Evolutionary conservation across 768 basidiomycete species (phyloP), one percentile per base, ranked within the genome.

Genomic region (Rubroboletus pulcherrimus): DNA sequence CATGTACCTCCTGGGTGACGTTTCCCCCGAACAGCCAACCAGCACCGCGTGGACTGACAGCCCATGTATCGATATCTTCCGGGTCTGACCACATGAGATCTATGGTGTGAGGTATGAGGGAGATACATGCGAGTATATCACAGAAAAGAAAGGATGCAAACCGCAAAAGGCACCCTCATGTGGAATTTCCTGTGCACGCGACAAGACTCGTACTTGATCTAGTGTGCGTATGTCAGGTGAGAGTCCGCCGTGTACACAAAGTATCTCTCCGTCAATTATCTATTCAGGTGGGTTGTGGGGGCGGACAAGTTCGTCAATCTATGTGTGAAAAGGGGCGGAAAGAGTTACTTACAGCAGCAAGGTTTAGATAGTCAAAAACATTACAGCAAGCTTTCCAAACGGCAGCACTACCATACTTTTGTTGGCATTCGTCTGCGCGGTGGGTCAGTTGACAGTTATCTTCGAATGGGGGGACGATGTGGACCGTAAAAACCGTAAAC

Each of bases 1-100:
- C 7, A 64, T 73, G 38, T 47, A 90, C 92, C 79, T 96, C 93
- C 59, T 78, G 79, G 8, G 94, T 93, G 1, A 98, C 91, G 51
- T 78, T 85, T 14, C 80, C 85, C 7, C 95, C 95, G 61, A 98
- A 97, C 21, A 97, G 75, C 90, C 93, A 98, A 0, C 96, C 96
- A 6, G 96, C 96, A 19, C 96, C 96, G 38, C 96, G 81, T 5
- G 96, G 96, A 61, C 92, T 95, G 51, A 98, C 92, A 5, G 93
- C 95, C 96, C 96, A 98, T 40, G 89, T 94, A 39, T 91, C 89
- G 39, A 96, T 87, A 41, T 96, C 91, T 66, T 98, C 94, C 4
- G 89, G 95, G 70, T 98, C 95, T 35, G 91, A 93, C 96, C 96
- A 98, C 93, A 98, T 97, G 12, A 98, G 81, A 68, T 98, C 93